Evolutionary conservation across 2,329 filamentous ascomycete species (phyloP).

Genomic region (Geosmithia morbida): DNA sequence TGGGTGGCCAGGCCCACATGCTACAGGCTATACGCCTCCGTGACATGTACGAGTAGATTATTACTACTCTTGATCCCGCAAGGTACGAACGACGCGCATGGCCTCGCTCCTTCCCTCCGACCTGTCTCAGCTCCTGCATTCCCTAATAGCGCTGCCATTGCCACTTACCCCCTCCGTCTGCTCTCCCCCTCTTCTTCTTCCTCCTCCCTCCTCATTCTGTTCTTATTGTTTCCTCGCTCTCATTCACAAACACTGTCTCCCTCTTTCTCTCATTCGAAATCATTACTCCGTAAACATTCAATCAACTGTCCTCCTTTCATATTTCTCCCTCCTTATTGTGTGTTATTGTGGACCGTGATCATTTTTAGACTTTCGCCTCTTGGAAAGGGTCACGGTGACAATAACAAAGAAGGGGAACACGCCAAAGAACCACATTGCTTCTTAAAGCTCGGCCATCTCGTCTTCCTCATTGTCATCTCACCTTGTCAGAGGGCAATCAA

Average conservation of each 20-base stretch:
- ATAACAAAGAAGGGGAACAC: neutral
- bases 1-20: too few relatives aligned
- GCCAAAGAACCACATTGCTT: too few relatives aligned
- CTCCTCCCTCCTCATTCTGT: neutral
- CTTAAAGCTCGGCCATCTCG: too few relatives aligned
- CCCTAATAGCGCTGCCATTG: neutral
- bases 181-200: neutral
- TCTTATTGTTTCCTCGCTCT: neutral
- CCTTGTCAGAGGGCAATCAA: too few relatives aligned
- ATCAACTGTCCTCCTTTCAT: neutral
- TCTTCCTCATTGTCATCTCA: too few relatives aligned
- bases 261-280: neutral
- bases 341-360: neutral
- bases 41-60: neutral
- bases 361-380: neutral
- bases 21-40: too few relatives aligned
- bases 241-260: neutral
- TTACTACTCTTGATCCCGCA: neutral
- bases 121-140: conserved; percentile 1
- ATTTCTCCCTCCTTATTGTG: neutral
- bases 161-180: neutral
- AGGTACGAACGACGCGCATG: neutral
- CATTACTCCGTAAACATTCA: neutral
- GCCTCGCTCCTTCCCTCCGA: neutral
- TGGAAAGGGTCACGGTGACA: neutral